Percentiles rank a stretch among this genome's conserved stretches.
These are phyloP conservation scores for Papilionanthe hybrid DNA, from an alignment of 116 monocot genomes.

Conservation along the genomic window DNA sequence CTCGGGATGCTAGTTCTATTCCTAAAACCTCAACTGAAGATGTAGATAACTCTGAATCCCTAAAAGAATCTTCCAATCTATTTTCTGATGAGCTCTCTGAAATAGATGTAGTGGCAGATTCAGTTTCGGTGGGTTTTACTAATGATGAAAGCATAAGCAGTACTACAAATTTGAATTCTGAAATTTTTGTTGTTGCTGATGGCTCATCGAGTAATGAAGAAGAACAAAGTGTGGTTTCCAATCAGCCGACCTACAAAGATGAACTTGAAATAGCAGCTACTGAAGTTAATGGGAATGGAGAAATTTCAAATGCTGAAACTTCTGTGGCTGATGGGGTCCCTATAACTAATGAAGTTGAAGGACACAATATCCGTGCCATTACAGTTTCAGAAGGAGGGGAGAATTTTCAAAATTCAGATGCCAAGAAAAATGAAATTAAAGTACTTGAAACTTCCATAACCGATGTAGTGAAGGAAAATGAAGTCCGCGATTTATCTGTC, in stretches of 20 bases:
- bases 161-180: conserved; percentile 11
- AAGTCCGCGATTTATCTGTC: background rate
- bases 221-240: background rate
- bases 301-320: conserved; percentile 2
- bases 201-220: background rate
- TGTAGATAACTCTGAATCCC: too few species aligned
- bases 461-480: conserved; percentile 10
- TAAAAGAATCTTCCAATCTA: too few species aligned
- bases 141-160: conserved; percentile 6
- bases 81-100: background rate
- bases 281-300: background rate
- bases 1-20: conserved; percentile 10
- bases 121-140: background rate
- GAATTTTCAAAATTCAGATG: conserved; percentile 3
- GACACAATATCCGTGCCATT: conserved; percentile 1
- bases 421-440: too few species aligned
- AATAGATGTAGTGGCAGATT: conserved; percentile 3
- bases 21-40: conserved; percentile 15
- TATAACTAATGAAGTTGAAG: conserved; percentile 9
- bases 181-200: background rate
- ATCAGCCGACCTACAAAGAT: background rate
- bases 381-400: conserved; percentile 1
- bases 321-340: conserved; percentile 4
- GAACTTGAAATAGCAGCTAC: background rate
- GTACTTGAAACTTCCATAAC: background rate